These are phyloP conservation scores for Canavalia gladiata DNA, from an alignment of 306 rosid species.

Conservation along the genomic window DNA sequence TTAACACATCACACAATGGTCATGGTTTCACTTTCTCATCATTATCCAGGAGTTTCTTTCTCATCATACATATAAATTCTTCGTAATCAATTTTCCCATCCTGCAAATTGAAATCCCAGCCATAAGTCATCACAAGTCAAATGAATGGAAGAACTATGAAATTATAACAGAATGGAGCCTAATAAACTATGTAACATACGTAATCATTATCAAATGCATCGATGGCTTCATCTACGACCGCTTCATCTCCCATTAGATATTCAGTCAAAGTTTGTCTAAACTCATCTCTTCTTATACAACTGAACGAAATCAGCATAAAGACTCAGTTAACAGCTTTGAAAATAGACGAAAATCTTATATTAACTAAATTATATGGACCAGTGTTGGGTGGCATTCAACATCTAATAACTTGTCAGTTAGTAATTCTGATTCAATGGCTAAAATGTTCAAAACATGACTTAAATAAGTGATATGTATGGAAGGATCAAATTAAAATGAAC, in stretches of 20 bases:
- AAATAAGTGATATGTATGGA: not conserved
- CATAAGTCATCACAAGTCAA: not conserved
- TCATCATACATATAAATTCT: constrained; percentile 90
- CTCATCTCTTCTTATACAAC: constrained; percentile 91
- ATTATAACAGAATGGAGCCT: not conserved
- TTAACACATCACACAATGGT: constrained; percentile 24
- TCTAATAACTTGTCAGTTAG: too few species aligned
- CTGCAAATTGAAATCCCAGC: constrained; percentile 50
- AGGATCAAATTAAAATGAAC: not conserved
- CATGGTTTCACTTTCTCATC: constrained; percentile 52
- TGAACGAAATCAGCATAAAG: constrained; percentile 36
- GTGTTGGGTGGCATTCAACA: too few species aligned
- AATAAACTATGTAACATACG: constrained; percentile 47
- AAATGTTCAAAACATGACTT: not conserved
- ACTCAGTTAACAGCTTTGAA: not conserved
- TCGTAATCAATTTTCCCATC: constrained; percentile 85
- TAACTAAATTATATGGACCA: not conserved
- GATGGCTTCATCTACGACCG: constrained; percentile 78
- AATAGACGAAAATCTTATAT: not conserved
- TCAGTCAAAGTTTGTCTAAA: constrained; percentile 80
- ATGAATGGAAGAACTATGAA: not conserved
- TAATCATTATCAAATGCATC: constrained; percentile 83
- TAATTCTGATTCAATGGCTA: not conserved
- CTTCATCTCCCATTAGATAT: constrained; percentile 91
- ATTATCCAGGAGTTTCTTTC: constrained; percentile 57